Percentiles rank a stretch among this genome's conserved stretches.
Evolutionary conservation across 140 eudicot species (phyloP).

Genomic region (Bidens hawaiensis): DNA sequence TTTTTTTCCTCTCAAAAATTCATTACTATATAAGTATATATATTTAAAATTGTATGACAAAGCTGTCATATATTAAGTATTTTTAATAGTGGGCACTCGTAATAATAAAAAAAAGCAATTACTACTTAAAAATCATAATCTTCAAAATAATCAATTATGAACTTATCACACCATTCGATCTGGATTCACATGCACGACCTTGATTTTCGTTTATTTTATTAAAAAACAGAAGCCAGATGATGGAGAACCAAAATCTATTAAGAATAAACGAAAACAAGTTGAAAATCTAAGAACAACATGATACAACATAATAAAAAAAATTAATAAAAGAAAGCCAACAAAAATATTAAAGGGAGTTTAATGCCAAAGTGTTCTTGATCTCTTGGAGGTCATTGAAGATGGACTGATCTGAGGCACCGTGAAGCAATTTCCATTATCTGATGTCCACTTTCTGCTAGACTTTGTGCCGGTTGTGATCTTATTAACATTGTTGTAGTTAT

Average conservation of each 20-base stretch:
- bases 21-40: too few species aligned
- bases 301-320: slow-evolving; percentile 5
- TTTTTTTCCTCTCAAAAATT: too few species aligned
- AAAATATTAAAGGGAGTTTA: not conserved
- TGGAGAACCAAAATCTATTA: slow-evolving; percentile 11
- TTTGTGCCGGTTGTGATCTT: slow-evolving; percentile 18
- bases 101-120: too few species aligned
- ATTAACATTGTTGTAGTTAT: not conserved
- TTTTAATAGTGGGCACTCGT: too few species aligned
- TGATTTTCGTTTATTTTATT: not conserved
- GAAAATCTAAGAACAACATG: too few species aligned
- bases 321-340: not conserved
- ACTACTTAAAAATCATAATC: too few species aligned
- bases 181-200: not conserved
- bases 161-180: not conserved
- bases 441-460: slow-evolving; percentile 42
- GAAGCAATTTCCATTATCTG: slow-evolving; percentile 43
- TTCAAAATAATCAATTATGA: too few species aligned
- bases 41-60: too few species aligned
- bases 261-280: not conserved
- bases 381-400: too few species aligned
- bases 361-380: slow-evolving; percentile 55
- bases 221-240: not conserved
- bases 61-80: too few species aligned
- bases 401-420: slow-evolving; percentile 85